Evolutionary conservation across 1,284 basidiomycete species (phyloP), one percentile per base, ranked within the genome.

Genomic region (Pseudozyma sp.): DNA sequence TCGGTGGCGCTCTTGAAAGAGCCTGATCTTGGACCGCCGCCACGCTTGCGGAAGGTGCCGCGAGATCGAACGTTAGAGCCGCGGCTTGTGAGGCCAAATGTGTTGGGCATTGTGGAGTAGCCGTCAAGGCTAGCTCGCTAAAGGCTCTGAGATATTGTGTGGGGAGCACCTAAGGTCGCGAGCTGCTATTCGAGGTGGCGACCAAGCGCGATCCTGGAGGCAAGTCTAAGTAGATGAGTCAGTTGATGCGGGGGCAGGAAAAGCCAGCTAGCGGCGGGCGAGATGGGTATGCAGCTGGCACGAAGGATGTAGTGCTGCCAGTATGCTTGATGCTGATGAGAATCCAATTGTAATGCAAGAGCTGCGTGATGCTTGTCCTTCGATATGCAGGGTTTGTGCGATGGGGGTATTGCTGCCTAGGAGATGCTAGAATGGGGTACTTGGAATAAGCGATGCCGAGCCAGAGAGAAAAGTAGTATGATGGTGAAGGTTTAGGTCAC

Each of bases 51-150:
- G 18, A 70, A 76, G 5, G 56, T 67, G 40, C 74, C 74, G 38
- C 74, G 65, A 52, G 59, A 59, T 14, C 70, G 62, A 31, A 68
- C 54, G 31, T 73, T 76, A 55, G 57, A 61, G 16, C 65, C 69
- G 42, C 69, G 69, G 18, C 74, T 64, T 48, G 74, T 76, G 56
- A 76, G 70, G 3, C 74, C 74, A 34, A 76, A 76, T 0, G 74
- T 76, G 56, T 54, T 63, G 25, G 69, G 48, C 73, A 76, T 76
- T 42, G 53, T 59, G 62, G 11, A 10, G 19, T 13, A 18, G 48
- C n/a, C 21, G 25, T 25, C 5, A 11, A 14, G 25, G 7, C 47
- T 48, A 13, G 47, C 35, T 31, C 25, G 25, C 25, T 31, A 31
- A 31, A 31, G 6, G n/a, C n/a, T n/a, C n/a, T 31, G 25, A 31